phyloP scores from a whole-genome alignment of 2,329 filamentous ascomycete species.

The Bipolaris victoriae region DNA sequence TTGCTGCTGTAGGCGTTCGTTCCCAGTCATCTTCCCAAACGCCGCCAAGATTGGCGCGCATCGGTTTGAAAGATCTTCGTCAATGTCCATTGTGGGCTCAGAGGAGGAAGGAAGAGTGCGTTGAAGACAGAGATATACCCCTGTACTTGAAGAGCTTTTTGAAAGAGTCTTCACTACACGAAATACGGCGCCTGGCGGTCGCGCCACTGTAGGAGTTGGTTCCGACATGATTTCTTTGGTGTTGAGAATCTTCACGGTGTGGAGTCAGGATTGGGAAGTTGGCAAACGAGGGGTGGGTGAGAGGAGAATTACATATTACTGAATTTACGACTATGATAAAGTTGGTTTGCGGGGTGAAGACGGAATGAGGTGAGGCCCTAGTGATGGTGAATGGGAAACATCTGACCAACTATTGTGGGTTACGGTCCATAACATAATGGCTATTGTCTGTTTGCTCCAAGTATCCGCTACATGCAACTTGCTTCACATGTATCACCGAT shows the following conservation, averaged over 20 bases:
- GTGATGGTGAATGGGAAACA: too few relatives aligned
- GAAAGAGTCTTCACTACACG: constrained; percentile 12
- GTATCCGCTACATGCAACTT: too few relatives aligned
- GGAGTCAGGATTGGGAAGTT: too few relatives aligned
- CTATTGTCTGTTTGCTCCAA: too few relatives aligned
- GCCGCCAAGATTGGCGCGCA: background rate
- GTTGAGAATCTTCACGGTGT: background rate
- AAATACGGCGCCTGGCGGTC: constrained; percentile 9
- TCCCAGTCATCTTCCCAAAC: background rate
- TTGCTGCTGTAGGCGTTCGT: constrained; percentile 2
- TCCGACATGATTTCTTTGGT: background rate
- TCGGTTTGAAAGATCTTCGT: background rate
- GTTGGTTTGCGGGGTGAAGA: too few relatives aligned
- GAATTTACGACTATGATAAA: too few relatives aligned
- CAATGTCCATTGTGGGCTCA: background rate
- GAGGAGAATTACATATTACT: too few relatives aligned
- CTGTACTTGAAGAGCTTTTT: background rate
- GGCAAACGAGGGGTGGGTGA: too few relatives aligned
- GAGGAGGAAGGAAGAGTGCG: constrained; percentile 1
- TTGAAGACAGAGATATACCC: constrained; percentile 15
- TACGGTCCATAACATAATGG: too few relatives aligned
- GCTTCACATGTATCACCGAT: background rate
- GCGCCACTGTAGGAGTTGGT: background rate
- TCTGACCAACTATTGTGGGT: too few relatives aligned
- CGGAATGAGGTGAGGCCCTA: too few relatives aligned